Conservation (phyloP, 202 grass and related monocot species). For the Dendrocalamus latiflorus region DNA sequence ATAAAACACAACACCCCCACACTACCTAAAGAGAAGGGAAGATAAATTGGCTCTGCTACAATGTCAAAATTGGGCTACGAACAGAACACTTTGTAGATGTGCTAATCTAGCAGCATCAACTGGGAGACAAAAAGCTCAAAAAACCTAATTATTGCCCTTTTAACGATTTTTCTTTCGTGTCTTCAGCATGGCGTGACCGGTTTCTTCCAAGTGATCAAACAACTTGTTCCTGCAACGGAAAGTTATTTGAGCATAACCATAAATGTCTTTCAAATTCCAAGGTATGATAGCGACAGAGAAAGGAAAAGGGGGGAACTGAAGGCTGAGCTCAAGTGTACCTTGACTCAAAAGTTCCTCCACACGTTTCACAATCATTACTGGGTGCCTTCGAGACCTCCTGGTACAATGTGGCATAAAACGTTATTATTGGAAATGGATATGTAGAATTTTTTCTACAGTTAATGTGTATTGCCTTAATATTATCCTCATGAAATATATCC, state of each 20-base stretch:
- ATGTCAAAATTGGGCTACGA: conserved; percentile 32
- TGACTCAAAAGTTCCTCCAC: conserved; percentile 75
- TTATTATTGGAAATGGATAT: background rate
- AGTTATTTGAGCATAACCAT: conserved; percentile 23
- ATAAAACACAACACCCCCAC: background rate
- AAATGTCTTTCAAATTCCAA: background rate
- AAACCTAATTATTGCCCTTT: background rate
- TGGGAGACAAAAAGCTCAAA: background rate
- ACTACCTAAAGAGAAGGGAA: background rate
- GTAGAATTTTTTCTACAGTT: background rate
- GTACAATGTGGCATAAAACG: background rate
- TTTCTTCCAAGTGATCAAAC: conserved; percentile 82
- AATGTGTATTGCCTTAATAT: background rate
- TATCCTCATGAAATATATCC: background rate
- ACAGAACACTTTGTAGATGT: background rate
- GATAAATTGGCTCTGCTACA: background rate
- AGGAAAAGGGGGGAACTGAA: background rate
- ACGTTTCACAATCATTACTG: conserved; percentile 68
- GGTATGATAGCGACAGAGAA: background rate
- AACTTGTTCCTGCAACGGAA: conserved; percentile 61
- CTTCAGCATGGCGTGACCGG: conserved; percentile 72
- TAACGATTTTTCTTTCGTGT: conserved; percentile 20
- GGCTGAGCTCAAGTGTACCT: conserved; percentile 43
- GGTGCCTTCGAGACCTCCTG: conserved; percentile 53
- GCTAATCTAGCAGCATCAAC: conserved; percentile 14